Conservation (phyloP, 1,139 yeast species). For the Kodamaea suecica region DNA sequence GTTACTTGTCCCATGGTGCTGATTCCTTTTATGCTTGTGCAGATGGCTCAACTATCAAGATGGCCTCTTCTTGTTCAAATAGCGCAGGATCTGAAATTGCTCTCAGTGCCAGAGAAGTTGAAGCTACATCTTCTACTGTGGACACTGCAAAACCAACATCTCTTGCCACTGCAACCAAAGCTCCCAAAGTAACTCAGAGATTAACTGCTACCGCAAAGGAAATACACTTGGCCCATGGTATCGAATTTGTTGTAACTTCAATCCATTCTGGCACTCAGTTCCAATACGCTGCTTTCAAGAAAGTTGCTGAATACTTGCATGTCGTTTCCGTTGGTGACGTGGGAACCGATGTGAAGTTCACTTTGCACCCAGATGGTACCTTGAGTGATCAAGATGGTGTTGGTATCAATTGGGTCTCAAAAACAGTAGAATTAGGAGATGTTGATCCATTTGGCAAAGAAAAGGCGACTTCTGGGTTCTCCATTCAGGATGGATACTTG, state of each 20-base stretch:
- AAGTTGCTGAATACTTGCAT: constrained; percentile 27
- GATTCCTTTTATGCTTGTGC: constrained; percentile 22
- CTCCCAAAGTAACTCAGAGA: constrained; percentile 1
- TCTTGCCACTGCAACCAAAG: neutral
- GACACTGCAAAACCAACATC: neutral
- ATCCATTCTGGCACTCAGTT: constrained; percentile 22
- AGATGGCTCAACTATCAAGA: constrained; percentile 12
- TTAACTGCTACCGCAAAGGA: neutral
- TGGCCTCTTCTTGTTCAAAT: constrained; percentile 10
- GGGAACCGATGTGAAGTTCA: constrained; percentile 23
- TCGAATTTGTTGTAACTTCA: constrained; percentile 17
- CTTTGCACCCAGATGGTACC: constrained; percentile 24
- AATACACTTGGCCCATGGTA: neutral
- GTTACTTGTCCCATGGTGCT: constrained; percentile 14
- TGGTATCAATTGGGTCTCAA: constrained; percentile 24
- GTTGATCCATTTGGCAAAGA: constrained; percentile 28
- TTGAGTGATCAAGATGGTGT: constrained; percentile 29
- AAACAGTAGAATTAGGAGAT: constrained; percentile 30
- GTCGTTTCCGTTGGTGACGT: constrained; percentile 34
- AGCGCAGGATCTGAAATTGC: constrained; percentile 14
- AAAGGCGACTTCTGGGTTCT: constrained; percentile 25
- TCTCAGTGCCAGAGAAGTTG: constrained; percentile 8
- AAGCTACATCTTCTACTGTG: constrained; percentile 1
- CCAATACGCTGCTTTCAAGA: constrained; percentile 23
- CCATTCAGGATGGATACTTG: constrained; percentile 23